A percentile compares a stretch with the other conserved stretches of the same genome.
Conservation (phyloP, 371 early-diverging fungal genomes). For the Rhizopus arrhizus region DNA sequence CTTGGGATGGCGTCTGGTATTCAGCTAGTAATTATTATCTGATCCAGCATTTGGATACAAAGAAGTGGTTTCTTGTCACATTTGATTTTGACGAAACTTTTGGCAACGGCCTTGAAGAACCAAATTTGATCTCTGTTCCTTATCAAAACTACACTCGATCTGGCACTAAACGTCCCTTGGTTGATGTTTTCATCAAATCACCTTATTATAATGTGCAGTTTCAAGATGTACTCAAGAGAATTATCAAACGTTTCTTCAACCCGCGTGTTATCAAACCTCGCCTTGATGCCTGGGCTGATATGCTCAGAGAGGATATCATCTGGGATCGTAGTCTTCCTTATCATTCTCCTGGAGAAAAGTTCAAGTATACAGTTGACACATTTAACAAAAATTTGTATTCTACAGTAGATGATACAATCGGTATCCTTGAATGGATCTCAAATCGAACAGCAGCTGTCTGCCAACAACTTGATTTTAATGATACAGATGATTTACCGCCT, state of each 20-base stretch:
- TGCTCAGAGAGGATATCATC: conserved; percentile 52
- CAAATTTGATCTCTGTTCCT: conserved; percentile 34
- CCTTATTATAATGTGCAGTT: conserved; percentile 47
- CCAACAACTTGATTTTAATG: conserved; percentile 36
- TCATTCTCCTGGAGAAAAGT: conserved; percentile 41
- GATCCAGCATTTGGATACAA: conserved; percentile 40
- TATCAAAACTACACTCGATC: conserved; percentile 41
- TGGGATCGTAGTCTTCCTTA: conserved; percentile 43
- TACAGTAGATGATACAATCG: conserved; percentile 26
- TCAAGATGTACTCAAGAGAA: conserved; percentile 45
- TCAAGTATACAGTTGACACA: conserved; percentile 37
- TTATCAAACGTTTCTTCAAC: conserved; percentile 53
- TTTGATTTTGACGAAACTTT: conserved; percentile 61
- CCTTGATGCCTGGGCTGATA: conserved; percentile 46
- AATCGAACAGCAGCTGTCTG: conserved; percentile 31
- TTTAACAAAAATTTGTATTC: conserved; percentile 43
- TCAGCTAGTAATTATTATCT: conserved; percentile 53
- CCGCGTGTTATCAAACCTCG: conserved; percentile 47
- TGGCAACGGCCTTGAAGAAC: conserved; percentile 40
- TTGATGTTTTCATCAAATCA: conserved; percentile 41
- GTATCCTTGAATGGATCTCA: conserved; percentile 38
- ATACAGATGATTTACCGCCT: conserved; percentile 34
- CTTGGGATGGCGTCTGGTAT: conserved; percentile 56
- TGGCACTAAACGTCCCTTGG: conserved; percentile 35
- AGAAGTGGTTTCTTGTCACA: conserved; percentile 53